Conservation (phyloP, 73 alveolate species). For the Chromera velia region DNA sequence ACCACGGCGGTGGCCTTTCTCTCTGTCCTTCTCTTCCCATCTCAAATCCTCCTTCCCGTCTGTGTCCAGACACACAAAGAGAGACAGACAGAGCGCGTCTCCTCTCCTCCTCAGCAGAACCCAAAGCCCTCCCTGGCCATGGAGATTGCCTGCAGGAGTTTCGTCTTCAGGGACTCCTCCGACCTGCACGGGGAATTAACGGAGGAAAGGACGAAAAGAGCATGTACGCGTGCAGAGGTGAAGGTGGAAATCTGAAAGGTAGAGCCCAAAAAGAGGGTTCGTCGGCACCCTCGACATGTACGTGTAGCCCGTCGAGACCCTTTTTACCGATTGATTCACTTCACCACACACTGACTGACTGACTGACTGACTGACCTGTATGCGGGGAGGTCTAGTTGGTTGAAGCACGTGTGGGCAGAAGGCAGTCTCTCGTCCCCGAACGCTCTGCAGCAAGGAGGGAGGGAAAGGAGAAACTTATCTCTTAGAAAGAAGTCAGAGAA, state of each 20-base stretch:
- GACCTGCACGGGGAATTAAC: too few relatives aligned
- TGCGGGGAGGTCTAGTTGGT: conserved; percentile 85
- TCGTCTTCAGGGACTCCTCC: neutral
- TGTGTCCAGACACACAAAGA: neutral
- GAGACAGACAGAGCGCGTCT: neutral
- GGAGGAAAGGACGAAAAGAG: too few relatives aligned
- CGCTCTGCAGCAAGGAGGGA: conserved; percentile 62
- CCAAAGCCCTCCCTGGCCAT: neutral
- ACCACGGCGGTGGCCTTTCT: neutral
- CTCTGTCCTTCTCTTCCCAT: neutral
- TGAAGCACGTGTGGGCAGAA: conserved; percentile 80
- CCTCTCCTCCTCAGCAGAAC: neutral
- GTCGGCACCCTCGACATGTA: conserved; percentile 15
- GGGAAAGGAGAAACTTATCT: too few relatives aligned
- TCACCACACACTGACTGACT: neutral
- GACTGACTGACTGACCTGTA: conserved; percentile 54
- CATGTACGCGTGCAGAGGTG: neutral
- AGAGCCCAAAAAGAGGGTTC: neutral
- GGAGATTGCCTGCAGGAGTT: neutral
- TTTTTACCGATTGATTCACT: conserved; percentile 60
- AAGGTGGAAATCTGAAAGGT: conserved; percentile 35
- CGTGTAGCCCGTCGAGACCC: conserved; percentile 80
- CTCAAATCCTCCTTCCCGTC: neutral
- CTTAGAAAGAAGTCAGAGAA: too few relatives aligned
- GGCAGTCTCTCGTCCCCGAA: conserved; percentile 74